phyloP scores from a whole-genome alignment of 257 asterid genomes.

The Nyctanthes arbortristis region DNA sequence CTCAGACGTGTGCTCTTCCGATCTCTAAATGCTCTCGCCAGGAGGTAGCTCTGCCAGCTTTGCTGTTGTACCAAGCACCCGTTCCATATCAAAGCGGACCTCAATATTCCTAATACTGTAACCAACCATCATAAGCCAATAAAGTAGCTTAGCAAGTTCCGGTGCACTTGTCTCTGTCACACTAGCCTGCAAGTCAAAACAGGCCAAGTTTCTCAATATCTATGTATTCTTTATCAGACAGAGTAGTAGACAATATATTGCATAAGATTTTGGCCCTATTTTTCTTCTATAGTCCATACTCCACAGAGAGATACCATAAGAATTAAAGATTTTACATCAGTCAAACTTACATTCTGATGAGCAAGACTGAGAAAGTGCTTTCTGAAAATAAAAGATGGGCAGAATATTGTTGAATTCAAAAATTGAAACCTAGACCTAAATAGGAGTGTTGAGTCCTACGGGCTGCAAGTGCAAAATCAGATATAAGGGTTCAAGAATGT shows the following conservation, averaged over 20 bases:
- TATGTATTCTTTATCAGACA: neutral
- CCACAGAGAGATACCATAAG: neutral
- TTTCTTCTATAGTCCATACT: neutral
- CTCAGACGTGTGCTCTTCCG: conserved; percentile 12
- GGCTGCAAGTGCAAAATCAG: neutral
- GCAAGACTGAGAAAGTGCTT: neutral
- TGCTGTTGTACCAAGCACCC: conserved; percentile 78
- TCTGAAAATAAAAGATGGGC: neutral
- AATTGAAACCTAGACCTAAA: neutral
- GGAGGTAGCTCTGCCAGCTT: conserved; percentile 95
- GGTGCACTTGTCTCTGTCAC: conserved; percentile 87
- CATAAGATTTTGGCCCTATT: neutral
- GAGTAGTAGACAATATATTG: neutral
- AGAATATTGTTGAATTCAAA: neutral
- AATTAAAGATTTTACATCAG: neutral
- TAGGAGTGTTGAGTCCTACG: neutral
- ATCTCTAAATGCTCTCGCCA: conserved; percentile 68
- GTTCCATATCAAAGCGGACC: conserved; percentile 97
- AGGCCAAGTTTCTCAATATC: neutral
- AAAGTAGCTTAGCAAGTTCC: conserved; percentile 91
- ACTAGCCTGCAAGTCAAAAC: conserved; percentile 57
- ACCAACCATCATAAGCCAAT: conserved; percentile 99
- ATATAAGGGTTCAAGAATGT: neutral
- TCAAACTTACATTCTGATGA: neutral
- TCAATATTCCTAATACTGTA: conserved; percentile 91